Percentiles rank a stretch among this genome's conserved stretches.
phyloP scores from a whole-genome alignment of 1,139 yeast genomes.

The Scheffersomyces illinoinensis region DNA sequence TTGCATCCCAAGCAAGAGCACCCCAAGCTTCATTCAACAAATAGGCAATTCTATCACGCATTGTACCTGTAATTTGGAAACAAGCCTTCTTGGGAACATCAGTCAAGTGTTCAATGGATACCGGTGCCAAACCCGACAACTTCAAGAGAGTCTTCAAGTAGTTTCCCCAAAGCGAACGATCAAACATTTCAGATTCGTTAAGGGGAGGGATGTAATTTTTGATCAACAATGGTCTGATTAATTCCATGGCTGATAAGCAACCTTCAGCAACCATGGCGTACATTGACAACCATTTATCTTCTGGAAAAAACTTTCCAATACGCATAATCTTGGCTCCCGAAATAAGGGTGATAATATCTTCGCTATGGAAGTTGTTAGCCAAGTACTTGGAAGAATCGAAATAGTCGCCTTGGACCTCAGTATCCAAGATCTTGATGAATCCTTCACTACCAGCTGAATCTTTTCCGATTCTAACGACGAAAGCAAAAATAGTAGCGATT shows the following conservation, averaged over 20 bases:
- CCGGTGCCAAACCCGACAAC: constrained; percentile 55
- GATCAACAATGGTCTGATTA: constrained; percentile 57
- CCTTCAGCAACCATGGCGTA: constrained; percentile 65
- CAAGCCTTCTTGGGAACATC: constrained; percentile 77
- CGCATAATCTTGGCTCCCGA: constrained; percentile 60
- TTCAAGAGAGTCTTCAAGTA: constrained; percentile 60
- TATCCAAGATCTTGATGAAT: constrained; percentile 26
- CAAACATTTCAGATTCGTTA: constrained; percentile 49
- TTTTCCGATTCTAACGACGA: constrained; percentile 55
- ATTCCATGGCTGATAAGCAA: constrained; percentile 56
- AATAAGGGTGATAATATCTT: constrained; percentile 48
- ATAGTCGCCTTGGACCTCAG: constrained; percentile 31
- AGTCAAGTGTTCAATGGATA: constrained; percentile 62
- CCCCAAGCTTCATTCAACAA: constrained; percentile 71
- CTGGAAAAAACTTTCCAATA: constrained; percentile 63
- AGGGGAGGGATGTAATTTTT: constrained; percentile 55
- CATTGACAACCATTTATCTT: constrained; percentile 68
- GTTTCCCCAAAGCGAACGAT: constrained; percentile 63
- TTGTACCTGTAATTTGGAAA: constrained; percentile 59
- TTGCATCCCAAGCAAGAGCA: constrained; percentile 67
- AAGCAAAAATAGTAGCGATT: constrained; percentile 58
- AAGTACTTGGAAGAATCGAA: constrained; percentile 34
- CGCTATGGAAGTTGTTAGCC: constrained; percentile 34
- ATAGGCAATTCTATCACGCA: constrained; percentile 60
- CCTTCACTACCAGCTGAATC: constrained; percentile 50